Base-by-base conservation (phyloP, 2,329 filamentous ascomycete species). In the Ilyonectria mors-panacis region DNA sequence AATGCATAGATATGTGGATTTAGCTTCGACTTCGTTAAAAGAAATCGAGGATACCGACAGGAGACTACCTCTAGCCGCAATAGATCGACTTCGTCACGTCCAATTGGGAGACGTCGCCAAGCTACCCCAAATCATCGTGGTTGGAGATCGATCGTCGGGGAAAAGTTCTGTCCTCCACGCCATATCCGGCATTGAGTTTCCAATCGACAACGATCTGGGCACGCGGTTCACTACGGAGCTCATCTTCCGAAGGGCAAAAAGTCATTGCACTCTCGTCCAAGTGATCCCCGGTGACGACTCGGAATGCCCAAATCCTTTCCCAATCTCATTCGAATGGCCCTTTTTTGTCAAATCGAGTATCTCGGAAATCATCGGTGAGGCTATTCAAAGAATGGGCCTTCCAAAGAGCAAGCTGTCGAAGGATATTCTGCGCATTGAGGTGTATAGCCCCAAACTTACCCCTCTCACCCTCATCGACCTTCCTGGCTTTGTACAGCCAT, bases 161-260 rank as follows among this genome's bases (percentile, higher is more conserved):
- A 92, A 92, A 76, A 90, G 87, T 56, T 91, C 89, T 0, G 88
- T 91, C 0, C 84, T 92, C 0, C 88, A 92, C 72, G 89, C 88
- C 0, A 87, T 92, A 42, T 89, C 89, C 0, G 85, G 87, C 2
- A 83, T 92, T 1, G 81, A 85, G 0, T 92, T 92, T 66, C 89
- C 89, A 0, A 80, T 83, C 12, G 87, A 88, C n/a, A 86, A 87
- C 63, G 86, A 83, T 26, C 74, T 90, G 0, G 91, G 89, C 74
- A 91, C 89, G 0, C 82, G 87, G 0, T 92, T 92, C 65, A 84
- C 89, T 0, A 92, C 88, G 0, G 88, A 92, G 74, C 78, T 92
- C 10, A 81, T 89, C 13, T 82, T 92, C 6, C 85, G 88, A 1
- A 66, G 78, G 1, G 66, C 76, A 4, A 33, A 12, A 7, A 33